These are phyloP conservation scores for Beauveria asiatica DNA, from an alignment of 2,329 filamentous ascomycete genomes.

Conservation along the genomic window DNA sequence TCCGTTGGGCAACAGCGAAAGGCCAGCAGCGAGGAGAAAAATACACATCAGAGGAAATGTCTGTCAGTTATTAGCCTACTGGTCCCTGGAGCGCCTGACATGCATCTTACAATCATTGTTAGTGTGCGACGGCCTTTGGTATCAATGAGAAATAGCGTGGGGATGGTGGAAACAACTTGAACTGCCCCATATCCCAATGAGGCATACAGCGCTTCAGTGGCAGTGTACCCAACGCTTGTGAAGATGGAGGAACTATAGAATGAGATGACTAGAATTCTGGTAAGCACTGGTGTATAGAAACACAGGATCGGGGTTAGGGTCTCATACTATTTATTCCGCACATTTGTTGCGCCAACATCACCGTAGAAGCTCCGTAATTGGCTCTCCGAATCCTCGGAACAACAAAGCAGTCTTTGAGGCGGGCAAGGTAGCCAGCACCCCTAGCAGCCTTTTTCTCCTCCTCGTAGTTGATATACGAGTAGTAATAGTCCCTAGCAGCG, in stretches of 20 bases:
- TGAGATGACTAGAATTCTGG: conserved; percentile 41
- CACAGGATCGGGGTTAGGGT: conserved; percentile 20
- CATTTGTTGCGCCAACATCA: conserved; percentile 70
- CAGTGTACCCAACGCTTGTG: conserved; percentile 41
- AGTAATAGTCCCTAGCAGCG: conserved; percentile 49
- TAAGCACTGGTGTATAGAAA: conserved; percentile 25
- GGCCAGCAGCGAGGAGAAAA: conserved; percentile 19
- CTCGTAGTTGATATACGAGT: conserved; percentile 30
- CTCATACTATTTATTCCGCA: conserved; percentile 28
- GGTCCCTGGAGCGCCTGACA: not conserved
- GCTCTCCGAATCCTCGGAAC: conserved; percentile 61
- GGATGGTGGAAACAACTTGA: conserved; percentile 30
- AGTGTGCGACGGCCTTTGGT: conserved; percentile 21
- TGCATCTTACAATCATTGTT: conserved; percentile 17
- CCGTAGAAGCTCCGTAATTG: conserved; percentile 64
- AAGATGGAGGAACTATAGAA: conserved; percentile 60
- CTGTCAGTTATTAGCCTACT: conserved; percentile 11
- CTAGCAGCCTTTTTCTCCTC: conserved; percentile 22
- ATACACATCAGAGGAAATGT: conserved; percentile 22
- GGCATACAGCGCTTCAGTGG: conserved; percentile 38
- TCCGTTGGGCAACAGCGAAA: conserved; percentile 17
- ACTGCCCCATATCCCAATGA: conserved; percentile 39
- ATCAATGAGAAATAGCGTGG: conserved; percentile 23
- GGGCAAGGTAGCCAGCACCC: conserved; percentile 23
- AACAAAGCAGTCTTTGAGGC: conserved; percentile 49